Conservation (phyloP, 1,284 basidiomycete species). For the Vanrija sp. region DNA sequence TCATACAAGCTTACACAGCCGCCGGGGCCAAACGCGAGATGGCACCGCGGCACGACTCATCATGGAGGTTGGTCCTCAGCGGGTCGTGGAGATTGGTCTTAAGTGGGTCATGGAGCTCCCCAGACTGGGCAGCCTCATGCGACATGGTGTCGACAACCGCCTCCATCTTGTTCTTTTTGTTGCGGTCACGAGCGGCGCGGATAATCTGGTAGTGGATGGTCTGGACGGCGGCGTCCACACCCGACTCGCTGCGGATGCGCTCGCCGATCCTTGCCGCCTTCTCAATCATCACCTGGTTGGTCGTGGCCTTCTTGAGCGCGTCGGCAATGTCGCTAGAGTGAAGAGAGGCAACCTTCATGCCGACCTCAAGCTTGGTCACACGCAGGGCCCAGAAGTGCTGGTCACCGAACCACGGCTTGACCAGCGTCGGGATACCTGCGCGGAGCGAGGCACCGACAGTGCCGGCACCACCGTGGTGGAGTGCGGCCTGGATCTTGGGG, state of each 20-base stretch:
- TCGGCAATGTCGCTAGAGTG: conserved; percentile 55
- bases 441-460: conserved; percentile 65
- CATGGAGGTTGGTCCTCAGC: too few species aligned
- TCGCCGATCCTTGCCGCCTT: conserved; percentile 63
- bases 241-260: conserved; percentile 57
- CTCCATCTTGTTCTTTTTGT: conserved; percentile 6
- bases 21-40: too few species aligned
- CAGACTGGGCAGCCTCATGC: too few species aligned
- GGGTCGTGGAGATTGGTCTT: too few species aligned
- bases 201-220: conserved; percentile 38
- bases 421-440: conserved; percentile 70
- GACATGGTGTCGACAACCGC: background rate
- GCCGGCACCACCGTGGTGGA: conserved; percentile 70
- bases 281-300: conserved; percentile 59
- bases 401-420: conserved; percentile 67
- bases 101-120: too few species aligned
- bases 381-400: conserved; percentile 70
- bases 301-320: conserved; percentile 58
- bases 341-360: conserved; percentile 55
- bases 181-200: conserved; percentile 29
- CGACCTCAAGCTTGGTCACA: conserved; percentile 60
- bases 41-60: too few species aligned
- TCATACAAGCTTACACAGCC: too few species aligned
- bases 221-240: conserved; percentile 36
- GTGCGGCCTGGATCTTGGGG: conserved; percentile 56